These are phyloP conservation scores for Ogataea allantospora DNA, from an alignment of 805 yeast species.

Conservation along the genomic window DNA sequence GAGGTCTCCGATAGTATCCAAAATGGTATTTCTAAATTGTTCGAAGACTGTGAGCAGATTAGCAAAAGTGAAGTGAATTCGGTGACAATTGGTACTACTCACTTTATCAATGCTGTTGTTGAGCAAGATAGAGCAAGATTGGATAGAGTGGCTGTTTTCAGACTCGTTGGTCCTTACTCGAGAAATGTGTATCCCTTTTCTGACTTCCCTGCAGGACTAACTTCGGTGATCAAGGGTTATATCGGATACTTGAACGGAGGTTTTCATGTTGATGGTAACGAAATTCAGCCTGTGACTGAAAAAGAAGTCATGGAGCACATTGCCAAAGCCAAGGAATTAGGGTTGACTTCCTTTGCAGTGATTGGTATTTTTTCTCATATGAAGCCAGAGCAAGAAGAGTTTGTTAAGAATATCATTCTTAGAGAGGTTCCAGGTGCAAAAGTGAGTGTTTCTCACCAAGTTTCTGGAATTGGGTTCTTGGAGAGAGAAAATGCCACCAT, in stretches of 20 bases:
- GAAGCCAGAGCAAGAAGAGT: conserved; percentile 37
- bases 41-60: conserved; percentile 23
- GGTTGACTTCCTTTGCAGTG: conserved; percentile 39
- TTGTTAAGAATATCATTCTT: conserved; percentile 35
- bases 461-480: conserved; percentile 44
- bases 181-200: conserved; percentile 40
- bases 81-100: conserved; percentile 53
- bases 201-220: conserved; percentile 43
- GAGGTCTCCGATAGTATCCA: conserved; percentile 45
- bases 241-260: conserved; percentile 41
- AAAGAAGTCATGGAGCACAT: conserved; percentile 16
- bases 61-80: conserved; percentile 34
- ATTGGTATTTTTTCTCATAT: conserved; percentile 43
- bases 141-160: conserved; percentile 44
- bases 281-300: conserved; percentile 35
- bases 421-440: conserved; percentile 34
- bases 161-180: conserved; percentile 45
- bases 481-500: conserved; percentile 50
- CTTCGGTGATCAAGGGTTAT: conserved; percentile 36
- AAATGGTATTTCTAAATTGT: conserved; percentile 35
- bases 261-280: conserved; percentile 41
- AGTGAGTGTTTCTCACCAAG: conserved; percentile 39
- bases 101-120: conserved; percentile 49
- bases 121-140: conserved; percentile 43
- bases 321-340: conserved; percentile 31